These are phyloP conservation scores for Xylariales sp. DNA, from an alignment of 2,329 filamentous ascomycete species.

Conservation along the genomic window DNA sequence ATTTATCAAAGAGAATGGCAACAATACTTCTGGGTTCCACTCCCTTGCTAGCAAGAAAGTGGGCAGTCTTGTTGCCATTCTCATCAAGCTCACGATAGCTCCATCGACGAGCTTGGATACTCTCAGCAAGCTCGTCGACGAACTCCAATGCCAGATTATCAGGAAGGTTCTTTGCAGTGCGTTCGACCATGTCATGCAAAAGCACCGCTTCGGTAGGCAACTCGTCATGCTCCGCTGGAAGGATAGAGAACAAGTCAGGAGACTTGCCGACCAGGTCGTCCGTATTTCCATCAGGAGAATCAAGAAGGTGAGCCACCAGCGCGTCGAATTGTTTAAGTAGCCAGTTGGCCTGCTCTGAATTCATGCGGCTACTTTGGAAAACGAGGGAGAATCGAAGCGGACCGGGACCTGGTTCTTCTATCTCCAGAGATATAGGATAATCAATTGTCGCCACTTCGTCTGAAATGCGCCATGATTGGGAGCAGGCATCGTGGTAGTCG, in stretches of 20 bases:
- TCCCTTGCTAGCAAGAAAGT: conserved; percentile 50
- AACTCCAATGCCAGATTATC: conserved; percentile 71
- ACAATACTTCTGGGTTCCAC: conserved; percentile 57
- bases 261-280: conserved; percentile 28
- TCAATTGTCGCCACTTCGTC: conserved; percentile 68
- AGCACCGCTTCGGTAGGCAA: conserved; percentile 56
- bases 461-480: conserved; percentile 52
- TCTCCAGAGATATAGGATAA: conserved; percentile 76
- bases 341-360: conserved; percentile 60
- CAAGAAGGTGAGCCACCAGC: conserved; percentile 55
- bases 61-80: conserved; percentile 68
- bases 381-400: conserved; percentile 61
- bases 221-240: conserved; percentile 52
- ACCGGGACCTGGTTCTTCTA: conserved; percentile 51
- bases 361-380: conserved; percentile 60
- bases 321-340: conserved; percentile 70
- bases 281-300: conserved; percentile 36
- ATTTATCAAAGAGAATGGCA: conserved; percentile 79
- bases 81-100: conserved; percentile 68
- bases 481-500: not conserved
- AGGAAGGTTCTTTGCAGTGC: conserved; percentile 51
- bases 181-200: conserved; percentile 76
- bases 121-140: conserved; percentile 48
- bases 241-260: conserved; percentile 56
- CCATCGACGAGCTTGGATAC: conserved; percentile 54